Evolutionary conservation across 2,329 filamentous ascomycete species (phyloP).

Genomic region (Fusarium heterosporum): DNA sequence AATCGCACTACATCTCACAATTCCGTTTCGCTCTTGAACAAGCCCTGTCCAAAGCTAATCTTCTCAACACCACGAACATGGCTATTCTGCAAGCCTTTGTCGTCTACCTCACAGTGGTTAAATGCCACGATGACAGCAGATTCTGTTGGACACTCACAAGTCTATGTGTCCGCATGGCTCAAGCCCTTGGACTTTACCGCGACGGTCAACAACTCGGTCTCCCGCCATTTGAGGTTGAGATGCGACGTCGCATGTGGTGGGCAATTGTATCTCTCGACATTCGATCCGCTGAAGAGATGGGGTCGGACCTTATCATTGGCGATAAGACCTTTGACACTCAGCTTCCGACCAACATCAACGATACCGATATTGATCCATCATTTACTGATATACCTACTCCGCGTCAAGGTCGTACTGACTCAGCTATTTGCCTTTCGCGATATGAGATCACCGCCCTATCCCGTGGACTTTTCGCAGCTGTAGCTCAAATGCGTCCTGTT

Average conservation of each 20-base stretch:
- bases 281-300: slow-evolving; percentile 38
- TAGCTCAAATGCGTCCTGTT: slow-evolving; percentile 33
- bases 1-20: slow-evolving; percentile 33
- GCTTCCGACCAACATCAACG: slow-evolving; percentile 38
- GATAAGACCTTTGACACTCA: slow-evolving; percentile 37
- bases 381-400: slow-evolving; percentile 30
- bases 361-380: slow-evolving; percentile 36
- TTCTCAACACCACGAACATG: slow-evolving; percentile 37
- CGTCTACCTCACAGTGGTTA: slow-evolving; percentile 37
- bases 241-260: slow-evolving; percentile 42
- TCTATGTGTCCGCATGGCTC: slow-evolving; percentile 35
- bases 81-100: slow-evolving; percentile 36
- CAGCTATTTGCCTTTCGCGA: slow-evolving; percentile 32
- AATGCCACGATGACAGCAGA: slow-evolving; percentile 37
- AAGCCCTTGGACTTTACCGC: slow-evolving; percentile 38
- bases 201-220: slow-evolving; percentile 34
- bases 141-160: slow-evolving; percentile 39
- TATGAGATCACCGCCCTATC: slow-evolving; percentile 31
- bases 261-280: slow-evolving; percentile 34
- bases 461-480: slow-evolving; percentile 31
- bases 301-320: slow-evolving; percentile 33
- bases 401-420: slow-evolving; percentile 35
- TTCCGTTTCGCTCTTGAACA: slow-evolving; percentile 41
- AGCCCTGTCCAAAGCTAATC: slow-evolving; percentile 37
- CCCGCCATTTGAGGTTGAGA: slow-evolving; percentile 38